Evolutionary conservation across 2,329 filamentous ascomycete species (phyloP), one percentile per base, ranked within the genome.

Genomic region (Fusarium guadeloupense): DNA sequence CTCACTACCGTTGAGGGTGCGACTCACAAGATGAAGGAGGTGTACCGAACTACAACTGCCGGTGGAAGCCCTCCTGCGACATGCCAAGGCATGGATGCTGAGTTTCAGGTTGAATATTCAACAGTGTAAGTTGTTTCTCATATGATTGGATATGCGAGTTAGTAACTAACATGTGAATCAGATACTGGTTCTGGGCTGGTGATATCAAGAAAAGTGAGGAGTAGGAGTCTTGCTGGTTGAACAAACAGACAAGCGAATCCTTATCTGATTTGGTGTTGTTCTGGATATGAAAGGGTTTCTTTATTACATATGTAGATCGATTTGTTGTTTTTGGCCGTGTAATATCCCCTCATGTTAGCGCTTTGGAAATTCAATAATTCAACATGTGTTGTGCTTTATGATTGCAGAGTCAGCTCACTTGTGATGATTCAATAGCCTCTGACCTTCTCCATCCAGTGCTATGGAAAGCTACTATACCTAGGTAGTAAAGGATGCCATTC

Each of bases 31-130:
- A 85, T 91, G 66, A 85, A 88, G 73, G 87, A 92, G 73, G 88
- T 97, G 20, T 98, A 94, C 77, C 85, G 94, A 12, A 78, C 97
- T 38, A 84, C 91, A 69, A 98, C 94, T 10, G 92, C 89, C 1
- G 93, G 93, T 21, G 94, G 94, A 10, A 85, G 83, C 40, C 78
- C 92, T 3, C 93, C 93, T 0, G 79, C 84, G 21, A 90, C 87
- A 0, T 98, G 94, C 73, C 74, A 83, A 28, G 90, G 86, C 10
- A 81, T 86, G 80, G 74, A 81, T 0, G 80, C 82, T 10, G 71
- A 76, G 1, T 93, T 97, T 66, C 79, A 88, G 59, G 85, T 97
- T 13, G 81, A 93, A 71, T 97, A 98, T 77, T 83, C 91, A 26
- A 88, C 93, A 35, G 85, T 93, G 83, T 97, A 91, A 84, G 89